Evolutionary conservation across 2,329 filamentous ascomycete genomes (phyloP), one percentile per base, ranked within the genome.

Genomic region (Xylaria sp.): DNA sequence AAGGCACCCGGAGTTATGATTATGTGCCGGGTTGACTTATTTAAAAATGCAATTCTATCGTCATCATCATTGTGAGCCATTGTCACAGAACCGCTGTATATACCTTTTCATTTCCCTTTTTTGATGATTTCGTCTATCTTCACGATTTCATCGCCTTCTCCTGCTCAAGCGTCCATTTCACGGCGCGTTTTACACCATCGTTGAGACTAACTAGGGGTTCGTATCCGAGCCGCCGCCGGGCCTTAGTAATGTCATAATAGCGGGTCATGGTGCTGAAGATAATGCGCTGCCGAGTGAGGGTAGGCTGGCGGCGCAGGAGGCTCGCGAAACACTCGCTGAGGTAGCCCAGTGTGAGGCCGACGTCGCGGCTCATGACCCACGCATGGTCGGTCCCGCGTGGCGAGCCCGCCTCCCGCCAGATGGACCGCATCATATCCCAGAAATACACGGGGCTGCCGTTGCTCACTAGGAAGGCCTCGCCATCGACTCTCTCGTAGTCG

Each of bases 401-500:
- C 65, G 80, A 83, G 42, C 89, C 89, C 11, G 87, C 87, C 50
- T 84, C 85, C 71, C 82, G 82, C 93, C 93, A 98, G 55, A 97
- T 86, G 47, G 90, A 89, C 48, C 93, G 87, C 67, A 92, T 89
- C 78, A 97, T 92, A 80, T 97, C 93, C 89, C 96, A 97, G 81
- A 97, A 97, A 79, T 95, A 95, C 21, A 97, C 85, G 4, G 95
- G 95, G 73, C 89, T 85, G 80, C 94, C 93, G 79, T 98, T 98
- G 66, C 93, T 96, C 76, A 98, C 88, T 82, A 97, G 90, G 83
- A 98, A 95, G 59, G 90, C 90, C 79, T 98, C 90, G 67, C 95
- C 96, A 78, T 94, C 92, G 58, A 94, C 89, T 67, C 86, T 86
- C 82, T 93, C 91, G 80, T 89, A 82, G 80, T 92, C 89, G 45